Conservation (phyloP, 371 early-diverging fungal species). For the Apophysomyces variabilis region DNA sequence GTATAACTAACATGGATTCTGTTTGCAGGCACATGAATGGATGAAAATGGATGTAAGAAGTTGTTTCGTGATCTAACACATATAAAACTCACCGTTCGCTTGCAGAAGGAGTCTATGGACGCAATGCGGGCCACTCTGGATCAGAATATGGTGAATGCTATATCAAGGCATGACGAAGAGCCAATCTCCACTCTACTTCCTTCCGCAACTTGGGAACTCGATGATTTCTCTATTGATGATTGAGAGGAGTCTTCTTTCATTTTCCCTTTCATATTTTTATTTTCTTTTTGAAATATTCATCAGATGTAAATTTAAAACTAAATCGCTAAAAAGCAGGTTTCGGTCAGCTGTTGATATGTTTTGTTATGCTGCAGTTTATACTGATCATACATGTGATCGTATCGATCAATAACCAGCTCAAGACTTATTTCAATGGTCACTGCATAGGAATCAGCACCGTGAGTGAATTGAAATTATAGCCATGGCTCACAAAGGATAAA, state of each 20-base stretch:
- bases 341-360: not conserved
- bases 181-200: not conserved
- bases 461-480: too few relatives aligned
- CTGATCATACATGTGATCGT: too few relatives aligned
- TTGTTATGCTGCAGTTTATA: too few relatives aligned
- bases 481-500: too few relatives aligned
- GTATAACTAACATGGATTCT: not conserved
- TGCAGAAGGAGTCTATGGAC: slow-evolving; percentile 6
- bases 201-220: slow-evolving; percentile 4
- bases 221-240: not conserved
- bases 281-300: not conserved
- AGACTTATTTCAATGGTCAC: too few relatives aligned
- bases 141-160: slow-evolving; percentile 4
- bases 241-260: not conserved
- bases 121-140: not conserved
- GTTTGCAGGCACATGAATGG: slow-evolving; percentile 11
- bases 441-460: too few relatives aligned
- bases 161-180: not conserved
- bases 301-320: not conserved
- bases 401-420: too few relatives aligned
- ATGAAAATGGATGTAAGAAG: slow-evolving; percentile 17
- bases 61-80: not conserved
- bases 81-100: not conserved
- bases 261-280: not conserved
- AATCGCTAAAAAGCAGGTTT: not conserved